Base-by-base conservation (phyloP, 2,329 filamentous ascomycete genomes). In the Calonectria fujianensis region DNA sequence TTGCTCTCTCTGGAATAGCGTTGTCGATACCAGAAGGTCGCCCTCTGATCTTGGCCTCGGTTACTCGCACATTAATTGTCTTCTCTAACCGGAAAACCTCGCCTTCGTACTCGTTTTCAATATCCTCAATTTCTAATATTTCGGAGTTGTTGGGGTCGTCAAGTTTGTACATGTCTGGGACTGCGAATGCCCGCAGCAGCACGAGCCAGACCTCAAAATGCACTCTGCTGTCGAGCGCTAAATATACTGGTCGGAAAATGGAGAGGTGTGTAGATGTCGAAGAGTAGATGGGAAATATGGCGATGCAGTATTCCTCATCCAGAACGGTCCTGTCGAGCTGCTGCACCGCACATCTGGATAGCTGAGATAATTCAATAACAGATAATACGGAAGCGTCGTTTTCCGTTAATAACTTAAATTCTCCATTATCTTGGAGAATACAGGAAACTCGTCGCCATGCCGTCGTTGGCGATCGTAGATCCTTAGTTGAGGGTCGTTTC, bases 131-230 rank as follows among this genome's bases (percentile, higher is more conserved):
- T 73, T 89, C 89, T 20, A 84, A 84, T 3, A 90, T 83, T 24
- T 87, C 85, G 5, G 86, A 85, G 35, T 83, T 84, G 20, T 85
- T 85, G 16, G 86, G 82, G 13, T 87, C 80, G 51, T 91, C 88
- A 20, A 92, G 82, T 2, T 93, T 95, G 82, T 98, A 98, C 16
- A 98, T 89, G 80, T 98, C 96, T 0, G 97, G 96, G 59, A 98
- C 93, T 0, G 96, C 95, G 84, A 98, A 98, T 0, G 96, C 96
- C 76, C 96, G 92, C 37, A 99, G 85, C 13, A 99, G 88, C 9
- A 98, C 96, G 81, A 98, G 96, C 97, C 97, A 99, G 16, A 98
- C 97, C 83, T 99, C 97, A 80, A 97, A 98, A n/a, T 98, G 89
- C 9, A 98, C 92, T 52, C 96, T 91, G 32, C 92, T 96, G 79